These are phyloP conservation scores for Lachnellula cervina DNA, from an alignment of 2,329 filamentous ascomycete species.

Conservation along the genomic window DNA sequence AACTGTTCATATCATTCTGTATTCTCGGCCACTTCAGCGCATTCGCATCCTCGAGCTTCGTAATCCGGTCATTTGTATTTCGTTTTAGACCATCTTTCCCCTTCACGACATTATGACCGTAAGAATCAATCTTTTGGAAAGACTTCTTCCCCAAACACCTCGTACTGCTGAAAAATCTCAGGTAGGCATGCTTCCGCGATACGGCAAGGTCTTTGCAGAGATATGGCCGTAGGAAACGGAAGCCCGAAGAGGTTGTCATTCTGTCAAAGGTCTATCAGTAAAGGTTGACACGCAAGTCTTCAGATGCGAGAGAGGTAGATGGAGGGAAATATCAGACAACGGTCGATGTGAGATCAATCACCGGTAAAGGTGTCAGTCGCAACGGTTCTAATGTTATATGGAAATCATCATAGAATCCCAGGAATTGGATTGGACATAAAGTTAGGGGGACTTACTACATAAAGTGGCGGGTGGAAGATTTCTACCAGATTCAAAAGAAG, in stretches of 20 bases:
- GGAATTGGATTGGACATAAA: not conserved
- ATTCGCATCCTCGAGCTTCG: constrained; percentile 47
- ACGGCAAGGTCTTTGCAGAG: constrained; percentile 39
- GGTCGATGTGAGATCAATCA: constrained; percentile 49
- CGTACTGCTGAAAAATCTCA: constrained; percentile 42
- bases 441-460: constrained; percentile 13
- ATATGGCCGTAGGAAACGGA: constrained; percentile 53
- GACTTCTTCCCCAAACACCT: constrained; percentile 3
- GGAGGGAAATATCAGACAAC: constrained; percentile 39
- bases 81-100: not conserved
- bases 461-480: not conserved
- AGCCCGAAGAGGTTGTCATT: constrained; percentile 42
- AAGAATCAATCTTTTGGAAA: not conserved
- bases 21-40: constrained; percentile 54
- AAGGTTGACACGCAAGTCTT: not conserved
- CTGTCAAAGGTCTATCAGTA: constrained; percentile 24
- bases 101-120: not conserved
- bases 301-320: not conserved
- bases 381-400: constrained; percentile 52
- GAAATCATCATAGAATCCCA: constrained; percentile 44
- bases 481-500: not conserved
- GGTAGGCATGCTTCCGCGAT: constrained; percentile 38
- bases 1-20: constrained; percentile 28
- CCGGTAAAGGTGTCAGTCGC: constrained; percentile 48
- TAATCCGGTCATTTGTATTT: constrained; percentile 41